Base-by-base conservation (phyloP, 306 rosid genomes). In the Castanea crenata region DNA sequence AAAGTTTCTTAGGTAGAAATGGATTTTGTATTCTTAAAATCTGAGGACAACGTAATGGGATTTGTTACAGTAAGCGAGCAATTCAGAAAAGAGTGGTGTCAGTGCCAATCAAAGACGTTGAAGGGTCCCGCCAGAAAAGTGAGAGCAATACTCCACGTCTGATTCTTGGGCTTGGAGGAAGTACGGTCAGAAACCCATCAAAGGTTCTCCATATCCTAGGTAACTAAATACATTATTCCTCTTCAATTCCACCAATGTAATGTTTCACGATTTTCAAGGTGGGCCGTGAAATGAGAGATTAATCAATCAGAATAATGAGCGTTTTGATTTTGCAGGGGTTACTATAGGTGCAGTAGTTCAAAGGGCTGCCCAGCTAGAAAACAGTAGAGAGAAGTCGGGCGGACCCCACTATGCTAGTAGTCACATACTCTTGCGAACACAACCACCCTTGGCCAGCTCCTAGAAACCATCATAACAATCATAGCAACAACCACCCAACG, bases 141-240 rank as follows among this genome's bases (percentile, higher is more conserved):
- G 95, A 90, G 46, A 91, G 80, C 81, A 85, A 85, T 76, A 87
- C 93, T 6, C 97, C 98, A 23, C 98, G 0, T 90, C 94, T 0
- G 99, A 95, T 87, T 91, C 98, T 8, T 95, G 98, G 98, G 94
- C 98, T 16, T 95, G 99, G 99, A 82, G 99, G 71, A 95, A 95
- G 63, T 95, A 95, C 67, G 99, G 99, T 3, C 99, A 95, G 81
- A 95, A 95, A 73, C 99, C 99, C 79, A 95, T 95, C 92, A 95
- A 95, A 78, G 99, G 99, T 74, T 95, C 99, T 3, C 99, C 99
- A 21, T 95, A 91, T 63, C 99, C 99, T 56, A 95, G 99, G 99
- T 92, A 70, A 4, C 5, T 25, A 38, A 11, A 4, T 6, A 25
- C 13, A n/a, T 20, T 54, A 23, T 1, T n/a, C 38, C 11, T 0